Percentiles rank a stretch among this genome's conserved stretches.
Evolutionary conservation across 1,284 basidiomycete species (phyloP).

Genomic region (Crepidotus sp.): DNA sequence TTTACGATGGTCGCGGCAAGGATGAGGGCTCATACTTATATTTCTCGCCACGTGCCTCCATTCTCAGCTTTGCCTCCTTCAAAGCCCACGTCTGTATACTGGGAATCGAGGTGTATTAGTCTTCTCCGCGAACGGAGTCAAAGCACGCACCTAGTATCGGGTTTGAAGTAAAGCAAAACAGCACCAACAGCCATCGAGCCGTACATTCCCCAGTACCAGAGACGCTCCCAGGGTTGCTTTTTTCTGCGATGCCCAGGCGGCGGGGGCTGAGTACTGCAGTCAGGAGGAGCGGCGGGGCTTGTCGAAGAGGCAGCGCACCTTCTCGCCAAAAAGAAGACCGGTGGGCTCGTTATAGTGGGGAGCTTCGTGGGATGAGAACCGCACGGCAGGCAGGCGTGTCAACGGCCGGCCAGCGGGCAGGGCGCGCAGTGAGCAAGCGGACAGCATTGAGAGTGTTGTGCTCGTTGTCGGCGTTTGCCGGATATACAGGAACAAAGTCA

Average conservation of each 20-base stretch:
- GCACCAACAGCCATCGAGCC: constrained; percentile 75
- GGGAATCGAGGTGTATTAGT: constrained; percentile 8
- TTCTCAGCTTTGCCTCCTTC: constrained; percentile 77
- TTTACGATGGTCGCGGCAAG: constrained; percentile 13
- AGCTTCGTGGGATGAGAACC: constrained; percentile 67
- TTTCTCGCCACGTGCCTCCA: constrained; percentile 80
- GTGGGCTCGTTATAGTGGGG: constrained; percentile 84
- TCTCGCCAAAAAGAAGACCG: constrained; percentile 83
- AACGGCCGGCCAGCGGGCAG: constrained; percentile 28
- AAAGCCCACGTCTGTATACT: constrained; percentile 89
- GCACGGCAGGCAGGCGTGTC: constrained; percentile 27
- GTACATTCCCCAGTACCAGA: constrained; percentile 88
- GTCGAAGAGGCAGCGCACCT: constrained; percentile 41
- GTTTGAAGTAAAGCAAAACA: constrained; percentile 86
- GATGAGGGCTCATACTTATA: constrained; percentile 62
- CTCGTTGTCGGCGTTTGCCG: not conserved
- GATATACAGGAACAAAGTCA: constrained; percentile 14
- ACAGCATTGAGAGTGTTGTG: constrained; percentile 17
- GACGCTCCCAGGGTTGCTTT: constrained; percentile 82
- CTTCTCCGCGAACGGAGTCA: not conserved
- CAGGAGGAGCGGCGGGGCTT: not conserved
- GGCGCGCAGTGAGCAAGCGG: constrained; percentile 32
- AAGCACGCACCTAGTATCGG: constrained; percentile 78
- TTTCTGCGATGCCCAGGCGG: constrained; percentile 76
- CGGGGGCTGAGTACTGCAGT: constrained; percentile 42